These are phyloP conservation scores for Pleurostoma richardsiae DNA, from an alignment of 2,329 filamentous ascomycete species.

Conservation along the genomic window DNA sequence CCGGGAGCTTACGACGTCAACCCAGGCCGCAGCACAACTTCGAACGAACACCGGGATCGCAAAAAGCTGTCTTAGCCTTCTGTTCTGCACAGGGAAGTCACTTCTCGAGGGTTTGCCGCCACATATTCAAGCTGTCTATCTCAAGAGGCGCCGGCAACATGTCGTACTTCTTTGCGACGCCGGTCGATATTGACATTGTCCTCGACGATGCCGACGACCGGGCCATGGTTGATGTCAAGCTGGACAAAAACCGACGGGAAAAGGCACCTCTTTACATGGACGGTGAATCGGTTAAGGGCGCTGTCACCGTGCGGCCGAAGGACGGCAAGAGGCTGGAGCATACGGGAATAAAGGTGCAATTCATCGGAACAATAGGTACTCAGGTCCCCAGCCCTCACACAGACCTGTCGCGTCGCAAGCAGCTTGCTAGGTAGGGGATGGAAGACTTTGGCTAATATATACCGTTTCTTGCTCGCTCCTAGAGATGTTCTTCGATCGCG, in stretches of 20 bases:
- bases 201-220: conserved; percentile 93
- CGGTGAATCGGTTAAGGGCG: conserved; percentile 95
- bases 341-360: conserved; percentile 98
- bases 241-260: conserved; percentile 96
- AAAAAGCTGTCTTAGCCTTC: too few relatives aligned
- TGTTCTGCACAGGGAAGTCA: background rate
- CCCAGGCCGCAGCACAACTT: background rate
- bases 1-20: background rate
- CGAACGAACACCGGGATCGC: conserved; percentile 5
- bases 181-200: conserved; percentile 97
- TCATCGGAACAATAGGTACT: conserved; percentile 93
- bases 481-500: conserved; percentile 99
- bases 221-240: conserved; percentile 93
- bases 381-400: conserved; percentile 13
- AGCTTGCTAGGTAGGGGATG: background rate
- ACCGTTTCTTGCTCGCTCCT: conserved; percentile 1
- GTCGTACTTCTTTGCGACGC: conserved; percentile 98
- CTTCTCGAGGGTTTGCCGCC: background rate
- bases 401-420: background rate
- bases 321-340: conserved; percentile 98
- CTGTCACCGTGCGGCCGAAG: conserved; percentile 91
- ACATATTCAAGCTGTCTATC: conserved; percentile 6
- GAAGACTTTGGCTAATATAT: background rate
- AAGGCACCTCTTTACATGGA: conserved; percentile 97
- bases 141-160: conserved; percentile 42